Percentiles rank a stretch among this genome's conserved stretches.
Evolutionary conservation across 148 eudicot species (phyloP).

Genomic region (Tetragonia tetragonoides): DNA sequence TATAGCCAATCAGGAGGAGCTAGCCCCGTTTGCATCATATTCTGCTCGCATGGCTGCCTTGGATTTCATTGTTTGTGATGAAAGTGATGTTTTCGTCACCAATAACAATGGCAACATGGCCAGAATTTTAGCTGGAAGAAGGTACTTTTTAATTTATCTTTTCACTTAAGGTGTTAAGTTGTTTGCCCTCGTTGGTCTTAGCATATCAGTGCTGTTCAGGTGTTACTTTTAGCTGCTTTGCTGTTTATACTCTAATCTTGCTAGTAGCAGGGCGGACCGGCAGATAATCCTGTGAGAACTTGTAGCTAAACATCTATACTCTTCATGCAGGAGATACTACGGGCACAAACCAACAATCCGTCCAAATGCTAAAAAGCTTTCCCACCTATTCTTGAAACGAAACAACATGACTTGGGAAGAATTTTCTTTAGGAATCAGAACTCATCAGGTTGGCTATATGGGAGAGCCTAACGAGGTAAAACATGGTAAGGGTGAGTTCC

Average conservation of each 20-base stretch:
- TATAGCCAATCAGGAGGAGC: slow-evolving; percentile 60
- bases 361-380: slow-evolving; percentile 73
- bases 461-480: slow-evolving; percentile 68
- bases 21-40: slow-evolving; percentile 59
- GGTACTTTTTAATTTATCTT: slow-evolving; percentile 35
- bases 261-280: too few species aligned
- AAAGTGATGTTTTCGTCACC: slow-evolving; percentile 79
- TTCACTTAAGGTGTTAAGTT: not conserved
- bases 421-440: slow-evolving; percentile 45
- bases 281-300: not conserved
- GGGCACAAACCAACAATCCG: slow-evolving; percentile 90
- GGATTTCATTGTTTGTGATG: slow-evolving; percentile 81
- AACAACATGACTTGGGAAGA: slow-evolving; percentile 61
- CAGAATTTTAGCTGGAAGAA: slow-evolving; percentile 80
- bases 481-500: slow-evolving; percentile 57
- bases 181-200: not conserved
- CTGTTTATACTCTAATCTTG: too few species aligned
- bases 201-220: too few species aligned
- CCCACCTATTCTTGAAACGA: slow-evolving; percentile 42
- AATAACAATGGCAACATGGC: slow-evolving; percentile 98
- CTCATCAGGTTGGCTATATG: slow-evolving; percentile 63
- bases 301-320: not conserved
- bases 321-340: slow-evolving; percentile 62
- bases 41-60: slow-evolving; percentile 92
- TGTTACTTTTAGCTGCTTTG: too few species aligned